phyloP scores from a whole-genome alignment of 805 yeast species.

The Yarrowia keelungensis region DNA sequence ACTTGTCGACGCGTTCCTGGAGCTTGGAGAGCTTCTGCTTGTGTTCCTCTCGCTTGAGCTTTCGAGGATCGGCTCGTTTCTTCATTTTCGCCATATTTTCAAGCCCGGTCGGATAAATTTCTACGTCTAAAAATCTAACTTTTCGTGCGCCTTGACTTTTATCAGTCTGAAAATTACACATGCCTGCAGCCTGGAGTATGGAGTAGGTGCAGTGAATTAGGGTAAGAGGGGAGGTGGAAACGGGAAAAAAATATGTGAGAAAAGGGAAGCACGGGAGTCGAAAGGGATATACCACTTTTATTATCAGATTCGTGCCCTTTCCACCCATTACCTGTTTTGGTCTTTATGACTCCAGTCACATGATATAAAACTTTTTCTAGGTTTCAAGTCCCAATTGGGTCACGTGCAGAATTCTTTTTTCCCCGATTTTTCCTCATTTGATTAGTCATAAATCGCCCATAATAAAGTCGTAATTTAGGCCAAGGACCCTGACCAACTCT shows the following conservation, averaged over 20 bases:
- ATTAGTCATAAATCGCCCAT: no score
- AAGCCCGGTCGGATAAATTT: slow-evolving; percentile 18
- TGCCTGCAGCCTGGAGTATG: neutral
- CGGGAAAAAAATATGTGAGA: neutral
- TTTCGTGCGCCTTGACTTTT: slow-evolving; percentile 24
- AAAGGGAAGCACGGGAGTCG: no score
- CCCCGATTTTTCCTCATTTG: no score
- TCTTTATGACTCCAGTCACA: neutral
- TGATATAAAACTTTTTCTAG: neutral
- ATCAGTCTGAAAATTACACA: slow-evolving; percentile 18
- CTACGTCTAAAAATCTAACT: slow-evolving; percentile 23
- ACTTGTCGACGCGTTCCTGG: slow-evolving; percentile 60
- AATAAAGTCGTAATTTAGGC: no score
- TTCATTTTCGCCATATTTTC: slow-evolving; percentile 11
- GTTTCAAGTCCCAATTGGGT: neutral
- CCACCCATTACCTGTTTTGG: no score
- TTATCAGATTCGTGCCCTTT: neutral
- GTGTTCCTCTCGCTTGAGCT: slow-evolving; percentile 19
- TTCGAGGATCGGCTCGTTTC: slow-evolving; percentile 32
- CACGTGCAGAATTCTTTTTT: neutral
- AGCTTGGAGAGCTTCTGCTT: slow-evolving; percentile 47
- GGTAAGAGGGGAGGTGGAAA: neutral
- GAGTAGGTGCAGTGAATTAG: slow-evolving; percentile 5
- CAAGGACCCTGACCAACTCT: slow-evolving; percentile 3
- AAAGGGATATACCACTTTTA: no score